These are phyloP conservation scores for Rhizopogon parksii DNA, from an alignment of 1,284 basidiomycete species.

Conservation along the genomic window DNA sequence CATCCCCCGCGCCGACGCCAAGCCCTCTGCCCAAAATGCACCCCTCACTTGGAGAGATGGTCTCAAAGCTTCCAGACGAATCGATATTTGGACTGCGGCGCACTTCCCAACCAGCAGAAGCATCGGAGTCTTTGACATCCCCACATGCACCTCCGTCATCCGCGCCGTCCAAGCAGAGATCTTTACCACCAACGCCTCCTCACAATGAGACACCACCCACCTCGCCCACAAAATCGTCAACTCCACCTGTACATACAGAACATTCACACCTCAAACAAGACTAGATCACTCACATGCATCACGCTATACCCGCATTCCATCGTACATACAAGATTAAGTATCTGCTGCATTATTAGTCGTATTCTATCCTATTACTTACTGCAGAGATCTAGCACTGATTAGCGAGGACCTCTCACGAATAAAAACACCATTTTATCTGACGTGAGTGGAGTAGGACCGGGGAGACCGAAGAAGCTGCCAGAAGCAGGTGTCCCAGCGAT, in stretches of 20 bases:
- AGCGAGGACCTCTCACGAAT: not conserved
- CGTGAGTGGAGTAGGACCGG: not conserved
- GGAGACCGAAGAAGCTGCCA: not conserved
- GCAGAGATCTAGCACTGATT: not conserved
- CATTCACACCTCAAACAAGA: not conserved
- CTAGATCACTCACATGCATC: not conserved
- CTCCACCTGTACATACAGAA: not conserved
- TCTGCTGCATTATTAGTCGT: not conserved
- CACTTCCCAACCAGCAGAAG: not conserved
- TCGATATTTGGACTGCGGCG: not conserved
- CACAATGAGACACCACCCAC: not conserved
- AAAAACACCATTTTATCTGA: not conserved
- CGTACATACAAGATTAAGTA: not conserved
- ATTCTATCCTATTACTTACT: not conserved
- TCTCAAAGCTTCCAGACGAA: not conserved
- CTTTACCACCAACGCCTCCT: not conserved
- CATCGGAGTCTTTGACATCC: not conserved
- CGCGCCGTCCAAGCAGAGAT: not conserved
- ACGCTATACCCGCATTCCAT: not conserved
- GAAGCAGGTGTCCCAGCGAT: not conserved
- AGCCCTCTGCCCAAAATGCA: not conserved
- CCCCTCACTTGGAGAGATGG: conserved; percentile 1
- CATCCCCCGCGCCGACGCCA: not conserved
- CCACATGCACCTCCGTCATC: not conserved
- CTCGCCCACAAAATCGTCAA: not conserved